phyloP scores from a whole-genome alignment of 1,139 yeast genomes.

The Eremothecium coryli region DNA sequence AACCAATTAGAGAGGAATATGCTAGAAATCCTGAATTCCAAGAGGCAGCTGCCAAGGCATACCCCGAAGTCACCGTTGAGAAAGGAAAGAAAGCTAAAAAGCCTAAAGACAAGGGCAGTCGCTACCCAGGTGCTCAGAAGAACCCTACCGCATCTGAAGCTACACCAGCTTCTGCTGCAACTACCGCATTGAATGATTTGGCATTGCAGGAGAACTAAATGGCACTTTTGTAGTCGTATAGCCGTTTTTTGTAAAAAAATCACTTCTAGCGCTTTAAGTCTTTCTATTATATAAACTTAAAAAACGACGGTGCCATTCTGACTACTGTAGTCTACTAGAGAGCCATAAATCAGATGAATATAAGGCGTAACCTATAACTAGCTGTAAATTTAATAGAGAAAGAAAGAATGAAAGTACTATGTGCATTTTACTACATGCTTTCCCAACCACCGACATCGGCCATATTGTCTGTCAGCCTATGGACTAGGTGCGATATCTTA shows the following conservation, averaged over 20 bases:
- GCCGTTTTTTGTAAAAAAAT: too few relatives aligned
- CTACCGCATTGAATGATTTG: slow-evolving; percentile 32
- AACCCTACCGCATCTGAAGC: slow-evolving; percentile 11
- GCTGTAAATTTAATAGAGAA: too few relatives aligned
- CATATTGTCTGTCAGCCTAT: slow-evolving; percentile 67
- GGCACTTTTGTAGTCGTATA: too few relatives aligned
- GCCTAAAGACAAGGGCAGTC: slow-evolving; percentile 77
- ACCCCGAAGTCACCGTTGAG: slow-evolving; percentile 63
- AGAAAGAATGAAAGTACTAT: too few relatives aligned
- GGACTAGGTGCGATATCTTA: slow-evolving; percentile 67
- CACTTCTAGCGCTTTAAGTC: too few relatives aligned
- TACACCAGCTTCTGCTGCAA: slow-evolving; percentile 23
- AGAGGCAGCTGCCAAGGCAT: slow-evolving; percentile 67
- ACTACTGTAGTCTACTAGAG: too few relatives aligned
- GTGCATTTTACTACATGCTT: slow-evolving; percentile 52
- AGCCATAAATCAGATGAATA: too few relatives aligned
- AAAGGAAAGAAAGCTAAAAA: slow-evolving; percentile 58
- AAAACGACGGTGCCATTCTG: too few relatives aligned
- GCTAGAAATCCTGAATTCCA: slow-evolving; percentile 58
- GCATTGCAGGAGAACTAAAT: slow-evolving; percentile 19
- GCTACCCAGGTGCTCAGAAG: slow-evolving; percentile 57
- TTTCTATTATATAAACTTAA: too few relatives aligned
- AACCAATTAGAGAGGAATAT: slow-evolving; percentile 72
- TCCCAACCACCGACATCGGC: slow-evolving; percentile 96
- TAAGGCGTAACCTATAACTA: too few relatives aligned